Conservation (phyloP, 495 filamentous ascomycete genomes). For the Penicillium chermesinum region DNA sequence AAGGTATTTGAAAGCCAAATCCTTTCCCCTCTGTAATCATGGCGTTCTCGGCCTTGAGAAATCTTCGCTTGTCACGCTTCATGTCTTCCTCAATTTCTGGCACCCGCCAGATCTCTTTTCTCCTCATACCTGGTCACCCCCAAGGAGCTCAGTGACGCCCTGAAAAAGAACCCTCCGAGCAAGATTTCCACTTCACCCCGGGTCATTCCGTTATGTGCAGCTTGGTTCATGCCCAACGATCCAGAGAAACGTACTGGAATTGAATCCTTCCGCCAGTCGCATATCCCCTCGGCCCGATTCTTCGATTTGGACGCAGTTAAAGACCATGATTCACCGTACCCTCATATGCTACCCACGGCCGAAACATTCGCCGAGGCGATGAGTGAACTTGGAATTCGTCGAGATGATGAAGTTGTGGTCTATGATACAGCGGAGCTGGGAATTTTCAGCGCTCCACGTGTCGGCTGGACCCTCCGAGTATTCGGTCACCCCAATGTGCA, state of each 20-base stretch:
- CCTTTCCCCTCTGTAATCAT: conserved; percentile 21
- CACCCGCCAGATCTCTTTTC: conserved; percentile 49
- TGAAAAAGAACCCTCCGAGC: conserved; percentile 68
- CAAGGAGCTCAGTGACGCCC: conserved; percentile 68
- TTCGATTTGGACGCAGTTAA: conserved; percentile 92
- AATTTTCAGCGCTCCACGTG: conserved; percentile 89
- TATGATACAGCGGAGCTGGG: conserved; percentile 87
- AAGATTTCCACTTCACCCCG: conserved; percentile 72
- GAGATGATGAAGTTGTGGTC: conserved; percentile 84
- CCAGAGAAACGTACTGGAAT: conserved; percentile 66
- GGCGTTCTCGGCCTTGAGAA: conserved; percentile 33
- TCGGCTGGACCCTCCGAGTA: conserved; percentile 84
- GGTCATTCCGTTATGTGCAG: conserved; percentile 81
- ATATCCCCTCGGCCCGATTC: conserved; percentile 87
- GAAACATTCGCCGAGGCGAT: conserved; percentile 81
- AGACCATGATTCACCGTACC: conserved; percentile 81
- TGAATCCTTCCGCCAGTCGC: conserved; percentile 66
- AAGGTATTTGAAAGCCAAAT: conserved; percentile 7
- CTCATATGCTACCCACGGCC: conserved; percentile 89
- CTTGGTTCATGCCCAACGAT: conserved; percentile 96
- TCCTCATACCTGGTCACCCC: conserved; percentile 83
- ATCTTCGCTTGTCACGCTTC: conserved; percentile 33
- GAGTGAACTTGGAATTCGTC: conserved; percentile 76
- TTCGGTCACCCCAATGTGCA: conserved; percentile 91
- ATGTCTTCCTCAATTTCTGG: conserved; percentile 26